Evolutionary conservation across 805 yeast species (phyloP).

Genomic region (Myxozyma neotropica): DNA sequence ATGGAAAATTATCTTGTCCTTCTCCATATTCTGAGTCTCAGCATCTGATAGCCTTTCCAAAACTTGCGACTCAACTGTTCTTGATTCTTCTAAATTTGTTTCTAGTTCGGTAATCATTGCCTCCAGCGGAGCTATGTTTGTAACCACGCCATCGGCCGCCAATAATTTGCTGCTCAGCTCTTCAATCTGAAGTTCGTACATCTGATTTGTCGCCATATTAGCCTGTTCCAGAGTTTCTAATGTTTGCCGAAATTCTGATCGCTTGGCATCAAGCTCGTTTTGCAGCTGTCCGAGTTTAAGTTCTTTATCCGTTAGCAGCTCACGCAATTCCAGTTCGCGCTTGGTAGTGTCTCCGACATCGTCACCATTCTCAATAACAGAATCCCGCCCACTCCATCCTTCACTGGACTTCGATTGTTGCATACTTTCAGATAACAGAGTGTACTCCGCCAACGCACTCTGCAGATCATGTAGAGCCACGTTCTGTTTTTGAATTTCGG

Average conservation of each 20-base stretch:
- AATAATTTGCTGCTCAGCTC: constrained; percentile 31
- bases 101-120: constrained; percentile 36
- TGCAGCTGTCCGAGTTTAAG: constrained; percentile 38
- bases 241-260: constrained; percentile 41
- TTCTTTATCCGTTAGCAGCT: constrained; percentile 38
- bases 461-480: constrained; percentile 54
- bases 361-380: constrained; percentile 40
- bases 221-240: constrained; percentile 35
- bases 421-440: constrained; percentile 7
- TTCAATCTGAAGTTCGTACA: constrained; percentile 29
- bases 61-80: constrained; percentile 32
- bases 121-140: constrained; percentile 37
- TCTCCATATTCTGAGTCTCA: constrained; percentile 26
- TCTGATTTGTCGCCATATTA: constrained; percentile 22
- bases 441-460: constrained; percentile 42
- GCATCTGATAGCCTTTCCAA: constrained; percentile 10
- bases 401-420: neutral
- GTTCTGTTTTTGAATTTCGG: constrained; percentile 49
- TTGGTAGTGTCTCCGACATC: constrained; percentile 13
- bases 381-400: constrained; percentile 8
- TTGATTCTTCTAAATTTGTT: constrained; percentile 33
- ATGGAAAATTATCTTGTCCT: constrained; percentile 30
- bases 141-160: constrained; percentile 35
- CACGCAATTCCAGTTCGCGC: constrained; percentile 38
- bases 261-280: constrained; percentile 39